These are phyloP conservation scores for Cyberlindnera meyerae DNA, from an alignment of 805 yeast genomes.

Conservation along the genomic window DNA sequence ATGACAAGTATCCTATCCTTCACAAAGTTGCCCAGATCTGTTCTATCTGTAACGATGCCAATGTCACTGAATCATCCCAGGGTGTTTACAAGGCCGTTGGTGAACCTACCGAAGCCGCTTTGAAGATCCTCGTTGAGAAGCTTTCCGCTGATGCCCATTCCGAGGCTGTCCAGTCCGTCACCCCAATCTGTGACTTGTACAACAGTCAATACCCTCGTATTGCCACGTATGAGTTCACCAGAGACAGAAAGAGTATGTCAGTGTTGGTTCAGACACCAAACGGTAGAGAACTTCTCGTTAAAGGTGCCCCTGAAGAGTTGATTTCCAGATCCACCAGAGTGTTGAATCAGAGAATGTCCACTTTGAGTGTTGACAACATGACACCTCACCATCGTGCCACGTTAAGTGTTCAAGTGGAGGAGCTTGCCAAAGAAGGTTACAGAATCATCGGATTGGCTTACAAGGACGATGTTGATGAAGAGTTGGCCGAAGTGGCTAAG, in stretches of 20 bases:
- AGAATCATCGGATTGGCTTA: slow-evolving; percentile 30
- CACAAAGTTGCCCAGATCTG: slow-evolving; percentile 28
- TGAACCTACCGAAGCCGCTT: slow-evolving; percentile 56
- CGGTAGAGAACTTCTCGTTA: slow-evolving; percentile 33
- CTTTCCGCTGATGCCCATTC: slow-evolving; percentile 20
- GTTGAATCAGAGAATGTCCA: slow-evolving; percentile 27
- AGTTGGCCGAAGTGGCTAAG: slow-evolving; percentile 26
- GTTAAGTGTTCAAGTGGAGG: slow-evolving; percentile 34
- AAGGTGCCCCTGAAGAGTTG: slow-evolving; percentile 54
- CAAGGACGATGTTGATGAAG: slow-evolving; percentile 31
- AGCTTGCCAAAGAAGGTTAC: slow-evolving; percentile 32
- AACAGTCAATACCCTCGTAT: slow-evolving; percentile 24
- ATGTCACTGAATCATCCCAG: slow-evolving; percentile 27
- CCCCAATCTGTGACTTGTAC: slow-evolving; percentile 26
- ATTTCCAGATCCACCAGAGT: slow-evolving; percentile 37
- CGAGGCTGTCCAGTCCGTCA: slow-evolving; percentile 29
- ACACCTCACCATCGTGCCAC: slow-evolving; percentile 29
- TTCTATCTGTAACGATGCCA: slow-evolving; percentile 35
- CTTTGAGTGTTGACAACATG: slow-evolving; percentile 21
- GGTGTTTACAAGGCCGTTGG: slow-evolving; percentile 35
- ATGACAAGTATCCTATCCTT: slow-evolving; percentile 29
- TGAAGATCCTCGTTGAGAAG: slow-evolving; percentile 36
- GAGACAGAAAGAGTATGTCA: slow-evolving; percentile 49
- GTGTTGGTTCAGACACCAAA: slow-evolving; percentile 33
- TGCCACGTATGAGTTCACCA: slow-evolving; percentile 43